phyloP scores from a whole-genome alignment of 495 filamentous ascomycete species.

The Aspergillus baeticus region DNA sequence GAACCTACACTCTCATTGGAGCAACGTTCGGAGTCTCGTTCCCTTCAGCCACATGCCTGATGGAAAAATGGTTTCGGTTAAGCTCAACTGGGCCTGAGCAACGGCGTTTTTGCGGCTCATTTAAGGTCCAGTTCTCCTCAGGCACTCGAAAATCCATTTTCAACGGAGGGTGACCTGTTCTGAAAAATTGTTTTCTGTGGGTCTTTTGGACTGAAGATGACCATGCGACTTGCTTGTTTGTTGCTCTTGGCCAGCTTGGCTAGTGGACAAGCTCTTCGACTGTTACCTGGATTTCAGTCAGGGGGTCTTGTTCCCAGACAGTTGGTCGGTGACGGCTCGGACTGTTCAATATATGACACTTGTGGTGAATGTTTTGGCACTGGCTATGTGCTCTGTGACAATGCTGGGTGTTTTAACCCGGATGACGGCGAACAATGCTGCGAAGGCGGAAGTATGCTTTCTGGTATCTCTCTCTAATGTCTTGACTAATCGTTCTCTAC shows the following conservation, averaged over 20 bases:
- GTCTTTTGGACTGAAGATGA: neutral
- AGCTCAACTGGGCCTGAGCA: neutral
- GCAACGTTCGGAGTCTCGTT: too few relatives aligned
- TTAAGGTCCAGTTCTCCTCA: neutral
- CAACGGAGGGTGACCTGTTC: too few relatives aligned
- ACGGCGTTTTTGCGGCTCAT: neutral
- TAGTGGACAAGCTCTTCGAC: neutral
- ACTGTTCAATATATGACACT: constrained; percentile 5
- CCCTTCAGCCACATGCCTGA: too few relatives aligned
- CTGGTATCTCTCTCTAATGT: neutral
- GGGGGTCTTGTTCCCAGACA: neutral
- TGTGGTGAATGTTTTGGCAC: constrained; percentile 7
- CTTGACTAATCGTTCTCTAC: neutral
- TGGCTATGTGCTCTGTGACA: constrained; percentile 10
- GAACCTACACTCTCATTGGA: too few relatives aligned
- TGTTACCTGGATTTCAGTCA: neutral
- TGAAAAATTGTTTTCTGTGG: too few relatives aligned
- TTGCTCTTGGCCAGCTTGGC: neutral
- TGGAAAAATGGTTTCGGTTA: neutral
- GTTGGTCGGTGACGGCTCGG: neutral
- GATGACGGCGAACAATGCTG: constrained; percentile 10
- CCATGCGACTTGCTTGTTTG: neutral
- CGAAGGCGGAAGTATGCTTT: constrained; percentile 5
- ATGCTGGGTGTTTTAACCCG: constrained; percentile 10
- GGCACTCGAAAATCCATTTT: neutral